phyloP scores from a whole-genome alignment of 148 eudicot genomes.

The Rhododendron vialii region DNA sequence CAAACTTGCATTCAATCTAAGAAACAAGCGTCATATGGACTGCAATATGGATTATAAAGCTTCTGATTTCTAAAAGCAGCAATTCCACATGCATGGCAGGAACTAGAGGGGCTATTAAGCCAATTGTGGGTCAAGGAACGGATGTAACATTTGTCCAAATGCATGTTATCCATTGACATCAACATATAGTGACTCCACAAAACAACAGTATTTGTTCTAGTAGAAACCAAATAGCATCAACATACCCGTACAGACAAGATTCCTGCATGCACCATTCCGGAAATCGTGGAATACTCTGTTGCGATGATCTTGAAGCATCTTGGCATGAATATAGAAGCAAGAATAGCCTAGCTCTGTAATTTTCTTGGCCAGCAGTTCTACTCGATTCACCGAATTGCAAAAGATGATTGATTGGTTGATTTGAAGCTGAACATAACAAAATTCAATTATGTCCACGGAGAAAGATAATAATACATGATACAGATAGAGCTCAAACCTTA shows the following conservation, averaged over 20 bases:
- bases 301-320: slow-evolving; percentile 95
- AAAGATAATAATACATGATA: neutral
- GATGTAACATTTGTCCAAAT: neutral
- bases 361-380: slow-evolving; percentile 86
- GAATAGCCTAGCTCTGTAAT: slow-evolving; percentile 90
- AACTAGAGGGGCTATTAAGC: neutral
- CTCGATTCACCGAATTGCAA: slow-evolving; percentile 92
- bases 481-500: slow-evolving; percentile 52
- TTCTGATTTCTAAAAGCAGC: neutral
- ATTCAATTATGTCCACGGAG: neutral
- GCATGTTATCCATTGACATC: neutral
- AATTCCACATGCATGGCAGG: neutral
- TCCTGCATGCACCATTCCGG: slow-evolving; percentile 92
- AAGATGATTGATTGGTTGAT: slow-evolving; percentile 93
- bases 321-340: slow-evolving; percentile 88
- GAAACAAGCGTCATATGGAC: neutral
- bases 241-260: slow-evolving; percentile 92
- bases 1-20: neutral
- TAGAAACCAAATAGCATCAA: slow-evolving; percentile 3
- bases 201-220: neutral
- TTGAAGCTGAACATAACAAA: slow-evolving; percentile 62
- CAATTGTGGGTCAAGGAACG: neutral
- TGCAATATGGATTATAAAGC: neutral
- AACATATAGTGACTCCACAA: neutral
- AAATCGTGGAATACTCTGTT: slow-evolving; percentile 92